Evolutionary conservation across 768 basidiomycete species (phyloP), one percentile per base, ranked within the genome.

Genomic region (Tylopilus rubrobrunneus): DNA sequence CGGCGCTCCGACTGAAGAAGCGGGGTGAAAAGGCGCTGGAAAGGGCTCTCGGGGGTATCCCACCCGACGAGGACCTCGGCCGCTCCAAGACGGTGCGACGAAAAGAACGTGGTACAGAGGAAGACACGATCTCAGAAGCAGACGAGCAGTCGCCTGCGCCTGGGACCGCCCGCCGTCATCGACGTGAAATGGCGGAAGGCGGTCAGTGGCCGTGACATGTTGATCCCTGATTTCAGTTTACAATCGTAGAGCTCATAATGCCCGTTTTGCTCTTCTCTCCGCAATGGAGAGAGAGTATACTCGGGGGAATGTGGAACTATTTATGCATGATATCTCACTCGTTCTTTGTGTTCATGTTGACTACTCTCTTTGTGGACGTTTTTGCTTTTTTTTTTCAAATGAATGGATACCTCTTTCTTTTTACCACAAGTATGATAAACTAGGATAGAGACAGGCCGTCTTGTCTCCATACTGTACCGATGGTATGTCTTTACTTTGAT

Each of bases 11-110:
- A 33, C 74, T 96, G 60, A 92, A 91, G 73, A 92, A 87, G 69
- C 83, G 92, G 50, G 95, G 95, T 29, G 92, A 98, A 72, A 94
- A 91, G 73, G 83, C 80, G 31, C 67, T 89, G 45, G 86, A 88
- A 64, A 74, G 74, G 45, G 84, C 85, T 4, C 67, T 86, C 48
- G 74, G 72, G 21, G 66, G 65, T 27, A 56, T 61, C 17, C 51
- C 45, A 7, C 69, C 68, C 19, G 71, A 70, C 7, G 75, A 74
- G 0, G 62, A 68, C 12, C 68, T 65, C 17, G 61, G 36, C 12
- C 56, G 62, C 17, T 60, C 61, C n/a, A 49, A 59, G 44, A 73
- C 69, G 53, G 57, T 71, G 28, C 70, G 73, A 55, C 74, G 76
- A 62, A 77, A 71, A 52, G 74, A 72, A 27, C 70, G 71, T 36